Evolutionary conservation across 768 basidiomycete genomes (phyloP), one percentile per base, ranked within the genome.

Genomic region (Pholiota microspora): DNA sequence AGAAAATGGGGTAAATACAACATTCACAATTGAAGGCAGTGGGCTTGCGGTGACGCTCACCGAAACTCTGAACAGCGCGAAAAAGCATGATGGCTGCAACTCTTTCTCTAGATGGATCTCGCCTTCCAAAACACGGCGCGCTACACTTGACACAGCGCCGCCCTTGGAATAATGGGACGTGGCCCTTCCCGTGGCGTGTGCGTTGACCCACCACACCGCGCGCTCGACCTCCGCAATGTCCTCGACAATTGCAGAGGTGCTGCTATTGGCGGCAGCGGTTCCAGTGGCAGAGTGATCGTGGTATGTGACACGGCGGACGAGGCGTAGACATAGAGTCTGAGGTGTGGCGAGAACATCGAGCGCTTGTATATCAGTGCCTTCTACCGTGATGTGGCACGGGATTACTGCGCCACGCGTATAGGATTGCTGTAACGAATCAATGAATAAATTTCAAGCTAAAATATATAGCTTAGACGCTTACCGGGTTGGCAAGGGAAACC

Each of bases 361-460:
- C 1, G 63, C 70, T 23, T 69, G 61, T 3, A 53, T 24, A 51
- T 74, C 65, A 2, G 53, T 51, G 56, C 70, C 66, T 23, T 63
- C 57, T 23, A 76, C 55, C 16, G 62, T 57, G 3, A 76, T 42
- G 40, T 67, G 62, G 47, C 69, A 71, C 8, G 76, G 74, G 21
- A 77, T 69, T n/a, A 71, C 62, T 2, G 73, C 64, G 7, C 75
- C 76, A 31, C 75, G 68, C 7, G 73, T 70, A 51, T 74, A 77
- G 18, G 62, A 66, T 40, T 69, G 61, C 73, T 72, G 31, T 16
- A 29, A 18, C 3, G 16, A 23, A 28, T 23, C 24, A 38, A 34
- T 18, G 13, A 5, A 53, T 35, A 21, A 38, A 4, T 21, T 7
- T 38, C 21, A 23, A 23, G 7, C 13, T 25, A 28, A 8, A 16